Base-by-base conservation (phyloP, 164 flowering plant genomes). In the Tetrastigma voinierianum region DNA sequence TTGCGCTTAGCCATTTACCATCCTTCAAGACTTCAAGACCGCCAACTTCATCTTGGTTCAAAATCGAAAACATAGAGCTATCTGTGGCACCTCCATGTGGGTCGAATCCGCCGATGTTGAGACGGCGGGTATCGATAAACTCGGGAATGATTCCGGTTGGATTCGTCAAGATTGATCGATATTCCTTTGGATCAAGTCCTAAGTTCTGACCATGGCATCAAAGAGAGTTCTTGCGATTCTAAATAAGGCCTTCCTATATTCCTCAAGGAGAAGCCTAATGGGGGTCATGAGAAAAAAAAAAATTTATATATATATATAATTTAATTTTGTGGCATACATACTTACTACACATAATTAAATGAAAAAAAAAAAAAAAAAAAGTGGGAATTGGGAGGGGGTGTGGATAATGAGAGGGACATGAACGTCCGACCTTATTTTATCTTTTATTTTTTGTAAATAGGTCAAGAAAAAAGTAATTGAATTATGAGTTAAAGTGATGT, bases 1-100 rank as follows among this genome's bases (percentile, higher is more conserved):
- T 46, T 1, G 86, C 84, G 20, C 67, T 60, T 14, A 78, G 21
- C 88, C 96, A 90, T 15, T 70, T 4, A 6, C 66, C 67, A 56
- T 88, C 84, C 61, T 79, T 88, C 64, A 65, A 67, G 46, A 86
- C 68, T 65, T 90, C 79, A 21, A 90, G 82, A 9, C 96, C 96
- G 10, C 80, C 85, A 3, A 85, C 85, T 17, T 80, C 68, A 62
- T 90, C 86, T 64, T 82, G 84, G 61, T 45, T 71, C 66, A 90
- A 15, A n/a, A 90, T 84, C 23, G 93, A 70, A 12, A 90, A 54
- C 0, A 86, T 78, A 0, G 93, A 81, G 78, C 93, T 88, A 57
- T 90, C 96, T 0, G 93, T 88, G 78, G 96, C 1, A 20, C 80
- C 1, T 73, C 77, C 72, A 90, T 63, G 15, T 92, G 90, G 5